A percentile compares a stretch with the other conserved stretches of the same genome.
These are phyloP conservation scores for Paracamarosporium sp. DNA, from an alignment of 2,329 filamentous ascomycete species.

Conservation along the genomic window DNA sequence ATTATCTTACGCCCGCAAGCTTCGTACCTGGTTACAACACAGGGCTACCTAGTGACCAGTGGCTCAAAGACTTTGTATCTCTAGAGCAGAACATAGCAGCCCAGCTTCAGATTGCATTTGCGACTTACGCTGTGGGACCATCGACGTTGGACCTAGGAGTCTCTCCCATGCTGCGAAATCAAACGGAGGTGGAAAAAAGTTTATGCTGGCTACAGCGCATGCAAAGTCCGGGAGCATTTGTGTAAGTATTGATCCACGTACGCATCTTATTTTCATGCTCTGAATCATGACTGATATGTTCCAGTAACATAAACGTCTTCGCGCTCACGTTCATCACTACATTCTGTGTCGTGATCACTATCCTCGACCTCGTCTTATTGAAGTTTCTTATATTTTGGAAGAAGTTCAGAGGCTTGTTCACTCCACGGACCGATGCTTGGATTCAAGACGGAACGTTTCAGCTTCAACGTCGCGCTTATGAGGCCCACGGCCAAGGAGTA, in stretches of 20 bases:
- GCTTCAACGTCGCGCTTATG: slow-evolving; percentile 12
- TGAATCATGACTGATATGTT: too few species aligned
- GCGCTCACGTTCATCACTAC: slow-evolving; percentile 13
- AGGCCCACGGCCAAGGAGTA: neutral
- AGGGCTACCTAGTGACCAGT: slow-evolving; percentile 18
- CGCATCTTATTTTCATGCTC: too few species aligned
- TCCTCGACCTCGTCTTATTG: slow-evolving; percentile 10
- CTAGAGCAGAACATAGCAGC: slow-evolving; percentile 14
- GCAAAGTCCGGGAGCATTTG: slow-evolving; percentile 18
- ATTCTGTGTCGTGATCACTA: neutral
- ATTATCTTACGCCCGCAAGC: neutral
- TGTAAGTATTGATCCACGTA: slow-evolving; percentile 16
- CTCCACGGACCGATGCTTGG: slow-evolving; percentile 11
- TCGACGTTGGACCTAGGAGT: neutral
- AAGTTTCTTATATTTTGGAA: slow-evolving; percentile 12
- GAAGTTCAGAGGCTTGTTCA: slow-evolving; percentile 5
- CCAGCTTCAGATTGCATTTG: neutral
- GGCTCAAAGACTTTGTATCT: slow-evolving; percentile 9
- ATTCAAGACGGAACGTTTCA: slow-evolving; percentile 19
- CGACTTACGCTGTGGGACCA: slow-evolving; percentile 17
- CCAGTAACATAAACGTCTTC: slow-evolving; percentile 21
- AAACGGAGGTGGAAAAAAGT: slow-evolving; percentile 11
- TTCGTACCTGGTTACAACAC: neutral
- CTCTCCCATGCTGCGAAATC: neutral
- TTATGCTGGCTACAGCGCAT: slow-evolving; percentile 16